Conservation (phyloP, 2,329 filamentous ascomycete genomes). For the Ophiosphaerella narmari region DNA sequence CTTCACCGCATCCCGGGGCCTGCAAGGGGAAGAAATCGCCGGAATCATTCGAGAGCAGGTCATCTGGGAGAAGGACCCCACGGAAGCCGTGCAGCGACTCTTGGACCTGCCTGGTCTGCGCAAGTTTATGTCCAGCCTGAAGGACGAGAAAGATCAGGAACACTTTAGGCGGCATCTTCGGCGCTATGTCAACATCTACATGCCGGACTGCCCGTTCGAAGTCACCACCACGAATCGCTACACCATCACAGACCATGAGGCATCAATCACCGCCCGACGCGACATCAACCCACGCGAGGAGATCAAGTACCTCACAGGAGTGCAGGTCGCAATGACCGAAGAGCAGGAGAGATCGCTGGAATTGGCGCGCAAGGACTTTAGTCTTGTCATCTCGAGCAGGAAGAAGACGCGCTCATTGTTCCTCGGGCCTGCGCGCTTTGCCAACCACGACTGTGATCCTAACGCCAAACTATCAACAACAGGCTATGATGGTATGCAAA, state of each 20-base stretch:
- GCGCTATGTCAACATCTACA: conserved; percentile 90
- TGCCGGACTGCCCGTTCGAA: conserved; percentile 92
- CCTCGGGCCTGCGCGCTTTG: conserved; percentile 91
- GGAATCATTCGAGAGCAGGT: conserved; percentile 67
- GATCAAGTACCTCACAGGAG: conserved; percentile 88
- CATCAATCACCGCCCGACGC: conserved; percentile 79
- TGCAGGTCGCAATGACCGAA: conserved; percentile 88
- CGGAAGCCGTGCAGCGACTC: conserved; percentile 72
- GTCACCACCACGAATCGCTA: conserved; percentile 94
- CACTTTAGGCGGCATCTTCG: conserved; percentile 85
- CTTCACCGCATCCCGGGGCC: conserved; percentile 81
- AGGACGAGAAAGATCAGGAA: conserved; percentile 77
- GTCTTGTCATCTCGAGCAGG: conserved; percentile 90
- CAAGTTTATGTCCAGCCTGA: conserved; percentile 70
- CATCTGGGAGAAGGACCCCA: conserved; percentile 73
- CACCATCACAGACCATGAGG: conserved; percentile 87
- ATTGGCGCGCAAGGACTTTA: conserved; percentile 87
- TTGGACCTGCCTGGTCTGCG: conserved; percentile 73
- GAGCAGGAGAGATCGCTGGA: conserved; percentile 86
- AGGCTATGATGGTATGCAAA: conserved; percentile 85
- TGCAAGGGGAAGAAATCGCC: conserved; percentile 68
- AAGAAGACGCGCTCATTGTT: conserved; percentile 91
- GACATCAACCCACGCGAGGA: conserved; percentile 80
- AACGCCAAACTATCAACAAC: conserved; percentile 87
- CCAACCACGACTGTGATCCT: conserved; percentile 94